Conservation (phyloP, 2,329 filamentous ascomycete species). For the Tympanopsis confertula region DNA sequence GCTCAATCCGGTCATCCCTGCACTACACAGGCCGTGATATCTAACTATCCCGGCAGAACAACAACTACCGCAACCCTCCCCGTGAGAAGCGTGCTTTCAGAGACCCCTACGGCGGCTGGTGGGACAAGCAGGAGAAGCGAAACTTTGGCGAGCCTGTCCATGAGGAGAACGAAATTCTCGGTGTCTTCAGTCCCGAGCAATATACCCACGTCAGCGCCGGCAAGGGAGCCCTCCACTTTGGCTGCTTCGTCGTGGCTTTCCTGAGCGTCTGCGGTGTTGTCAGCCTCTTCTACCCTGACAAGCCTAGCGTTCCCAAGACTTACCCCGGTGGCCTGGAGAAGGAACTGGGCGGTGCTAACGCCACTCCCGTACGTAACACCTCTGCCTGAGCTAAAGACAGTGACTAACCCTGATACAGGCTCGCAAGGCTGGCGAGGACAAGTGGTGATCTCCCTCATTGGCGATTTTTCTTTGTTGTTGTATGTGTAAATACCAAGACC, state of each 20-base stretch:
- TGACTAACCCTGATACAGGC: constrained; percentile 14
- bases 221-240: constrained; percentile 59
- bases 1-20: constrained; percentile 6
- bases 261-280: constrained; percentile 57
- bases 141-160: constrained; percentile 96
- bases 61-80: constrained; percentile 71
- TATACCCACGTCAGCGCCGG: constrained; percentile 72
- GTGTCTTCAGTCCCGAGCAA: constrained; percentile 77
- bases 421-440: constrained; percentile 22
- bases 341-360: constrained; percentile 62
- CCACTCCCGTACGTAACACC: constrained; percentile 45
- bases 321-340: constrained; percentile 63
- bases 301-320: constrained; percentile 54
- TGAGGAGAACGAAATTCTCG: constrained; percentile 88
- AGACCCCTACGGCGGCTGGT: constrained; percentile 88
- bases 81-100: constrained; percentile 79
- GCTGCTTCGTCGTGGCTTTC: constrained; percentile 52
- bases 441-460: constrained; percentile 15
- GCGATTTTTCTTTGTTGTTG: constrained; percentile 5
- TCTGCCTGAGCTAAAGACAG: too few species aligned
- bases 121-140: constrained; percentile 92
- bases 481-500: constrained; percentile 20
- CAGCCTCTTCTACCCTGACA: constrained; percentile 61
- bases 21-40: constrained; percentile 31
- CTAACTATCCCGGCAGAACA: too few species aligned